These are phyloP conservation scores for Trichoderma oligosporum DNA, from an alignment of 2,329 filamentous ascomycete species.

Conservation along the genomic window DNA sequence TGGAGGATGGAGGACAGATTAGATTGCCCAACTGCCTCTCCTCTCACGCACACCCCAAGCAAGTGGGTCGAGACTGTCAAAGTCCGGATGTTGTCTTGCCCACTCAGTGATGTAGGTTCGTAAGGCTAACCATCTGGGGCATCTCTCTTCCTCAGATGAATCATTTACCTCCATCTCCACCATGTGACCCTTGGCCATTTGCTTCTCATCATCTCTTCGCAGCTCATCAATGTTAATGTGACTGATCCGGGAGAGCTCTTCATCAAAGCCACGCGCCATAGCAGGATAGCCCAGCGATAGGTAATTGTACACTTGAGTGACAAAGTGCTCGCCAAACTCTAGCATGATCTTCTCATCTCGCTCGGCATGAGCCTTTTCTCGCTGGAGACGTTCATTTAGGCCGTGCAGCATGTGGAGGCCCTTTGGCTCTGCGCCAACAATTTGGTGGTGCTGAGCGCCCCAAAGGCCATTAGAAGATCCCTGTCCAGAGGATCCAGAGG, in stretches of 20 bases:
- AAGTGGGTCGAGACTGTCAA: conserved; percentile 56
- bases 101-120: conserved; percentile 82
- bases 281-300: conserved; percentile 88
- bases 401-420: conserved; percentile 48
- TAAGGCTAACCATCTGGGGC: conserved; percentile 76
- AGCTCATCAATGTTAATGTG: conserved; percentile 66
- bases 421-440: conserved; percentile 36
- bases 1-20: conserved; percentile 9
- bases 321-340: conserved; percentile 79
- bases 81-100: conserved; percentile 79
- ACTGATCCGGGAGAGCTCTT: conserved; percentile 79
- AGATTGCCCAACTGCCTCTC: conserved; percentile 71
- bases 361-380: conserved; percentile 49
- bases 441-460: conserved; percentile 28
- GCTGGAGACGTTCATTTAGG: conserved; percentile 49
- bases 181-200: conserved; percentile 69
- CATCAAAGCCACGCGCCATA: conserved; percentile 76
- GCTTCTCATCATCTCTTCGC: conserved; percentile 62
- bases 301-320: conserved; percentile 97
- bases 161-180: conserved; percentile 48
- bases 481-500: conserved; percentile 21
- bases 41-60: conserved; percentile 66
- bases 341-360: conserved; percentile 50
- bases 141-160: conserved; percentile 49
- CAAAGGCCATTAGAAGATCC: conserved; percentile 18